Evolutionary conservation across 2,329 filamentous ascomycete genomes (phyloP), one percentile per base, ranked within the genome.

Genomic region (Stenocarpella maydis): DNA sequence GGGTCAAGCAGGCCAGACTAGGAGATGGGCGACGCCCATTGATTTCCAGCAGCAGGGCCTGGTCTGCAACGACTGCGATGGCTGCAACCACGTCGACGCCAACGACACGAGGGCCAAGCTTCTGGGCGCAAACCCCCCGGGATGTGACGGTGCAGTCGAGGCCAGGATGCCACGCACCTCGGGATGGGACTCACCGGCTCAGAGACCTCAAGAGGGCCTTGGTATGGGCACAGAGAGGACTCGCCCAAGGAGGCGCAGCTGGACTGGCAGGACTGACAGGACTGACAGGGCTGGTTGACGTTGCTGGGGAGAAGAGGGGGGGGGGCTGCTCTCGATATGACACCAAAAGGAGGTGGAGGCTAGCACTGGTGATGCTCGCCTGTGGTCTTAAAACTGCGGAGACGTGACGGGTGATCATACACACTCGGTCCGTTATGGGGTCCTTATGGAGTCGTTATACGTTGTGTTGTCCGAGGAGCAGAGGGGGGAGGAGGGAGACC

Each of bases 1-100:
- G 69, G 70, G 66, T 68, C 50, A 49, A 34, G 31, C 4, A 34
- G 39, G 55, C 47, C 49, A 65, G 47, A 65, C 58, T 65, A 45
- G 37, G 41, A 45, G 55, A 37, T 37, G 39, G 43, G 34, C 49
- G 34, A 58, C 43, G 52, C 65, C 55, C 34, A 63, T 41, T 41
- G 54, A 70, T 24, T 28, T 63, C 55, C 39, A 43, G 45, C 41
- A 43, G 37, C 54, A 58, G 31, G 21, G 10, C 17, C 39, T 24
- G 50, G 8, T 47, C 9, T 34, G 31, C 4, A 34, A 34, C 31
- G 31, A 12, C 34, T 12, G 9, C 34, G 12, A 37, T 10, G 34
- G 12, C 34, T 7, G 6, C 34, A 10, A 37, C 34, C 2, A 12
- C 34, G 5, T 2, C 34, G 10, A 37, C 34, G 9, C 2, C 34